Evolutionary conservation across 768 basidiomycete species (phyloP), one percentile per base, ranked within the genome.

Genomic region (Boletus reticulatus): DNA sequence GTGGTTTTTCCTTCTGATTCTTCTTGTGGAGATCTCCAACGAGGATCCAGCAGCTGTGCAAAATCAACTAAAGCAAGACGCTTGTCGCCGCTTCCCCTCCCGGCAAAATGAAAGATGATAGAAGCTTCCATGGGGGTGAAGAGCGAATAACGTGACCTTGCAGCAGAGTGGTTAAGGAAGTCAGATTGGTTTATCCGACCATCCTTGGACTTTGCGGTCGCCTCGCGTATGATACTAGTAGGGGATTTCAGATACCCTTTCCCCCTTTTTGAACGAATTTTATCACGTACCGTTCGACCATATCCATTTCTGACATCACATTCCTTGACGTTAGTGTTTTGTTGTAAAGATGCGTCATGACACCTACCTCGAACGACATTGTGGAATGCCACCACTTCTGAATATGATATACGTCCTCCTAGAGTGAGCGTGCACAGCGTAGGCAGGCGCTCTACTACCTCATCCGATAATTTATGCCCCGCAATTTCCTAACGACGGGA

Each of bases 51-150:
- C 22, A 98, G 74, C 65, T 95, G 92, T 19, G 87, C 92, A 72
- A 99, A 99, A 71, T 99, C 97, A 43, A 91, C 73, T 38, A 96
- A 73, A 11, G 93, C 83, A 49, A 99, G 80, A 20, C 94, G 82
- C 64, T 87, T 84, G 45, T 76, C 76, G 4, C 77, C 75, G 43
- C 78, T 75, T 14, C 94, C 95, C 45, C 94, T 84, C 13, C 91
- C 87, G 27, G 94, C 94, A 75, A 98, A 98, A 72, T 99, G 96
- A 76, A 98, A 99, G 65, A 99, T 87, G 66, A 98, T 97, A 50
- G 89, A 84, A n/a, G 90, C 93, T 72, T 98, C 96, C 92, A 98
- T 96, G 5, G 96, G 96, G 1, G 94, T 95, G 72, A 98, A 98
- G 50, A 96, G 81, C 38, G 92, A 89, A 72, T 98, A 98, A 37